These are phyloP conservation scores for Diaporthe aspalathi DNA, from an alignment of 2,329 filamentous ascomycete species.

Conservation along the genomic window DNA sequence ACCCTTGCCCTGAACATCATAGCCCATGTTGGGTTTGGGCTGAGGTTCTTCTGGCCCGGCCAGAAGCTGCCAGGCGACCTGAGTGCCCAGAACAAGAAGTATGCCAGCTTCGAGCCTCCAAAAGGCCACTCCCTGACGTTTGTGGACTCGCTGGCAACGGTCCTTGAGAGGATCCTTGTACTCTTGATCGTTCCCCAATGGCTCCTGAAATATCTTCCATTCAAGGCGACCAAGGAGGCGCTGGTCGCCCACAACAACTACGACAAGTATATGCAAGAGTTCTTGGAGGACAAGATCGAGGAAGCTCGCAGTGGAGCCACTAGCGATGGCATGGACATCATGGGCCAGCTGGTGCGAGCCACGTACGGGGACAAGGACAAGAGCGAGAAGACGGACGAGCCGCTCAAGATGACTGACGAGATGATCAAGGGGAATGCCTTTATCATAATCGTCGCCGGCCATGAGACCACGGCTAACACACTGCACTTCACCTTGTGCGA, in stretches of 20 bases:
- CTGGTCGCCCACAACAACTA: conserved; percentile 71
- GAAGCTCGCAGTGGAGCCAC: conserved; percentile 49
- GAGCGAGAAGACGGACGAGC: conserved; percentile 43
- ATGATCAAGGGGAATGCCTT: conserved; percentile 81
- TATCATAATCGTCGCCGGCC: conserved; percentile 76
- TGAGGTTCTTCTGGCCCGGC: conserved; percentile 71
- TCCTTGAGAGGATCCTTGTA: conserved; percentile 73
- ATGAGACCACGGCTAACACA: conserved; percentile 83
- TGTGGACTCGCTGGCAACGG: conserved; percentile 68
- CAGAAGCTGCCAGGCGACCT: conserved; percentile 60
- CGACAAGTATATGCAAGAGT: conserved; percentile 75
- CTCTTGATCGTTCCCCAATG: conserved; percentile 70
- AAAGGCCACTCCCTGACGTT: conserved; percentile 73
- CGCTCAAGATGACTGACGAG: conserved; percentile 61
- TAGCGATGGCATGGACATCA: conserved; percentile 62
- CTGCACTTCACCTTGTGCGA: conserved; percentile 77
- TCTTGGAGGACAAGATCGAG: conserved; percentile 70
- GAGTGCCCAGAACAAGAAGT: conserved; percentile 61
- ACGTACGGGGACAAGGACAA: conserved; percentile 50
- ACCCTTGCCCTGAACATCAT: conserved; percentile 67
- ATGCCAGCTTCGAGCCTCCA: conserved; percentile 57
- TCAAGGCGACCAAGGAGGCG: conserved; percentile 44
- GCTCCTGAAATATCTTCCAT: conserved; percentile 57
- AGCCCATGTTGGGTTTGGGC: conserved; percentile 77
- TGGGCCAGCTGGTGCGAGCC: conserved; percentile 61